Base-by-base conservation (phyloP, 2,329 filamentous ascomycete species). In the Aspergillus phoenicis region DNA sequence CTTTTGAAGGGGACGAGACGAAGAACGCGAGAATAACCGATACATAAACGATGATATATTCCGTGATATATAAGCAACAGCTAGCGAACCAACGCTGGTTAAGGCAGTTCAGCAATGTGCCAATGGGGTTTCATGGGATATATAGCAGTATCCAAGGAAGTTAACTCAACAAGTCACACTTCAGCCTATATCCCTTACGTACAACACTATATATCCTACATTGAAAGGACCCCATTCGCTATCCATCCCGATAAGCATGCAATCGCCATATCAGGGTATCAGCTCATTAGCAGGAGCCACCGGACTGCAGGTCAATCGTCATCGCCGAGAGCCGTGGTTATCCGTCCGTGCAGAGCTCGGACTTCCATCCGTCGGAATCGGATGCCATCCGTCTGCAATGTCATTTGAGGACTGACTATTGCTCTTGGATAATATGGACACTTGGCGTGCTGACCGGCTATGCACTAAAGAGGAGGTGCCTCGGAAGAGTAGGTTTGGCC, bases 301-400 rank as follows among this genome's bases (percentile, higher is more conserved):
- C 53, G 39, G 39, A 41, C 38, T 38, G 4, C 13, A 33, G n/a
- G n/a, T 33, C 53, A 47, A 51, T 51, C 47, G 47, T 51, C 47
- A 51, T 33, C 39, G 30, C 28, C 39, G n/a, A 33, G 28, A 33
- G 53, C 53, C 39, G 53, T 47, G 53, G 20, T 20, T 56, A 56
- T 22, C 53, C 53, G 53, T n/a, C 53, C 43, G 41, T 26, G n/a
- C 39, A 28, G 39, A 22, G 24, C 30, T 24, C 24, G 39, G 8
- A 11, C 10, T 41, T 47, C 22, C 17, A 56, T 56, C 53, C 53
- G 53, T 33, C 53, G 53, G 53, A 36, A 22, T 17, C 26, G 38
- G 20, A 15, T 47, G 36, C n/a, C 26, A n/a, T 36, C 41, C 26
- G 26, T 28, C 41, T 49, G 22, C 17, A 24, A 4, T 30, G 15